These are phyloP conservation scores for Dictyostelium brefeldianum DNA, from an alignment of 78 protist species.

Conservation along the genomic window DNA sequence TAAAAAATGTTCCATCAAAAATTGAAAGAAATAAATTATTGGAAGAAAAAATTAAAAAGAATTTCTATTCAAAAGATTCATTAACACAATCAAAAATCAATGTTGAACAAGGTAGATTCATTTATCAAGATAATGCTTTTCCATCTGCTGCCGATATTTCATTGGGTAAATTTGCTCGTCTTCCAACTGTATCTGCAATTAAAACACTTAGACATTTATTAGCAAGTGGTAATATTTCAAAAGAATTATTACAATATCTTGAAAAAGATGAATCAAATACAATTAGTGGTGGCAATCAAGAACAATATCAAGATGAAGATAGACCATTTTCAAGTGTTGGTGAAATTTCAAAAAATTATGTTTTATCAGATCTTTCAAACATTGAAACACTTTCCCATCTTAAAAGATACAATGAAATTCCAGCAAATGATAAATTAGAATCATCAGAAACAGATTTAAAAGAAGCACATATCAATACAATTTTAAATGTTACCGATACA, in stretches of 20 bases:
- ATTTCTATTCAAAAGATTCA: neutral
- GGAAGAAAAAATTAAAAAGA: neutral
- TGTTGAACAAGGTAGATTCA: neutral
- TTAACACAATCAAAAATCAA: neutral
- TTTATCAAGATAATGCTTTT: neutral
- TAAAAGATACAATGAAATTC: slow-evolving; percentile 13
- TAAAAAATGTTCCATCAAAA: neutral
- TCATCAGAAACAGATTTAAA: neutral
- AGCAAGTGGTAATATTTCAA: neutral
- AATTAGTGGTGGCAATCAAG: neutral
- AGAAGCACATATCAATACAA: neutral
- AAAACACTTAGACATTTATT: slow-evolving; percentile 17
- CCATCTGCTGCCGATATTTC: neutral
- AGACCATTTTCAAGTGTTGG: neutral
- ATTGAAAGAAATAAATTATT: neutral
- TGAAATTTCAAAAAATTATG: neutral
- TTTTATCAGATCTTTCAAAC: slow-evolving; percentile 16
- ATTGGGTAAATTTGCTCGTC: neutral
- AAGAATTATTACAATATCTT: slow-evolving; percentile 28
- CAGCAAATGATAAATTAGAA: neutral
- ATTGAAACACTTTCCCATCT: neutral
- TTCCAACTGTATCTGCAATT: slow-evolving; percentile 21
- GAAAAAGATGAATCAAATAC: neutral
- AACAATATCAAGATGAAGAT: neutral
- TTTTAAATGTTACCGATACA: neutral